phyloP scores from a whole-genome alignment of 1,284 basidiomycete genomes.

The Ceratobasidium sp. region DNA sequence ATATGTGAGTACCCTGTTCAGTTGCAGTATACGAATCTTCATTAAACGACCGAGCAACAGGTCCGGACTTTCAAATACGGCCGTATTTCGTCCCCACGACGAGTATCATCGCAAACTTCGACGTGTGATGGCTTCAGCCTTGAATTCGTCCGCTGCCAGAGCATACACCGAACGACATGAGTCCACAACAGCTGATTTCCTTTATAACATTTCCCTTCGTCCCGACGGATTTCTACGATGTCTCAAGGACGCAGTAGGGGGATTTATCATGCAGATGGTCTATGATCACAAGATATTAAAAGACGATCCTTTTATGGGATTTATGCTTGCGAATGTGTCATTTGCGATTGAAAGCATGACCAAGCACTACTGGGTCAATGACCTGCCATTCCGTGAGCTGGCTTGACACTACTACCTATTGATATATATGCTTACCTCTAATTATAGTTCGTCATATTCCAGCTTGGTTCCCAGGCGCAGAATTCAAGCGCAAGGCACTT shows the following conservation, averaged over 20 bases:
- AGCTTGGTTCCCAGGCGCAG: slow-evolving; percentile 22
- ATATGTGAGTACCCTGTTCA: slow-evolving; percentile 13
- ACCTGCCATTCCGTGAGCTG: slow-evolving; percentile 28
- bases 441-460: slow-evolving; percentile 34
- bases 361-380: slow-evolving; percentile 37
- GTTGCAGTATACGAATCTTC: too few relatives aligned
- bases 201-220: background rate
- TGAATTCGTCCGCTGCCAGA: slow-evolving; percentile 5
- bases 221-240: slow-evolving; percentile 18
- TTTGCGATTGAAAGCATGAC: slow-evolving; percentile 33
- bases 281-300: slow-evolving; percentile 34
- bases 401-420: too few relatives aligned
- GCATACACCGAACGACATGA: background rate
- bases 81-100: slow-evolving; percentile 3
- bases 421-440: background rate
- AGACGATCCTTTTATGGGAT: slow-evolving; percentile 33
- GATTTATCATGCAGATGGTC: slow-evolving; percentile 35
- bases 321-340: slow-evolving; percentile 6
- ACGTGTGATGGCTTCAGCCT: slow-evolving; percentile 15
- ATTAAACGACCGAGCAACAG: too few relatives aligned
- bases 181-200: background rate
- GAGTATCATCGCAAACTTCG: slow-evolving; percentile 17
- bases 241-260: slow-evolving; percentile 23
- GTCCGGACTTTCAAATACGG: background rate
- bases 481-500: slow-evolving; percentile 16